Base-by-base conservation (phyloP, 108 stramenopile genomes). In the Seminavis robusta region DNA sequence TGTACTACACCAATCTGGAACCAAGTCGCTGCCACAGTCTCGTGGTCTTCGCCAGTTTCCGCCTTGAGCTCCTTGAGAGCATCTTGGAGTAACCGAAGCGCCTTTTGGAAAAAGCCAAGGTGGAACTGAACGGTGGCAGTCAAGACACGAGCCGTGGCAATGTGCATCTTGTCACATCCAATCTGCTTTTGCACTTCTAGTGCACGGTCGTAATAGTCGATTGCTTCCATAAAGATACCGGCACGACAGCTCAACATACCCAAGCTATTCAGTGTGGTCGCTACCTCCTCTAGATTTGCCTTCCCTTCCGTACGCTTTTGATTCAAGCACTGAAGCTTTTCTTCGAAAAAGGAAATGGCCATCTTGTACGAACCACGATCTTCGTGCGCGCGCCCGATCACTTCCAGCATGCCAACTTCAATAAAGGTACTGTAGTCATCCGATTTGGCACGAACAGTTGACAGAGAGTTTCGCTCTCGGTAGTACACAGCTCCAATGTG, bases 401-500 rank as follows among this genome's bases (percentile, higher is more conserved):
- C 66, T 29, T 75, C 77, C 17, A 87, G 56, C 69, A 87, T 83
- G 8, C 86, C 86, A n/a, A 69, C 72, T 63, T 83, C 77, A 32
- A 87, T 79, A 47, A 87, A 83, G 11, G 80, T 78, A 19, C 57
- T 59, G 58, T 87, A 87, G 44, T 76, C 82, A 39, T 83, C 79
- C n/a, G 56, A 61, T 13, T 79, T 73, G 10, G 74, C 63, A 47
- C 72, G 66, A 36, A 79, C 79, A 21, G 67, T 79, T 17, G 63
- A 44, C 4, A 83, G 55, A 20, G 80, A 71, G 53, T 87, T 87
- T 23, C 77, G 69, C 58, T 87, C 86, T 26, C 67, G 73, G 64
- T 87, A 87, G 56, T 87, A 87, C 1, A 87, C 86, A 41, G 77
- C 74, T 16, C 86, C 86, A 52, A 87, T 87, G 8, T 67, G 74